Conservation (phyloP, 1,284 basidiomycete species). For the Phenoliferia sp. region DNA sequence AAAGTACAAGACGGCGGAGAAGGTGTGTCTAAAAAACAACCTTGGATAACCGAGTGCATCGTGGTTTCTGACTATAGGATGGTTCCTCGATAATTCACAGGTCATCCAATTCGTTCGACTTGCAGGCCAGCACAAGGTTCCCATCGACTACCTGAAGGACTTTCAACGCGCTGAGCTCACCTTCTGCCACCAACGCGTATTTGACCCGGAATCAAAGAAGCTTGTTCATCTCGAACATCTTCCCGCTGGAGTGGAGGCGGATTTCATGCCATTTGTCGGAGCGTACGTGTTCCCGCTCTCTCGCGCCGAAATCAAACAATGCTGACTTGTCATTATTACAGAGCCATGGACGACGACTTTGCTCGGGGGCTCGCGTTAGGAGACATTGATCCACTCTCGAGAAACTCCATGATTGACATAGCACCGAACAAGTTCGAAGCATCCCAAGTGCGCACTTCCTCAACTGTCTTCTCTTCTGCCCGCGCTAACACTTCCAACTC, state of each 20-base stretch:
- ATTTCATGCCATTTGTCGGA: slow-evolving; percentile 26
- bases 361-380: slow-evolving; percentile 22
- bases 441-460: neutral
- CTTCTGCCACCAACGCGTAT: slow-evolving; percentile 91
- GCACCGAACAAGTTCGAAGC: slow-evolving; percentile 9
- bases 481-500: neutral
- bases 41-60: no score
- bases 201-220: slow-evolving; percentile 61
- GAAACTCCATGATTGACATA: slow-evolving; percentile 24
- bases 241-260: slow-evolving; percentile 50
- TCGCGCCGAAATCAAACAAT: neutral
- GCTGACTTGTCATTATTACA: neutral
- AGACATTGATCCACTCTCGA: slow-evolving; percentile 26
- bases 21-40: slow-evolving; percentile 51
- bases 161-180: slow-evolving; percentile 74
- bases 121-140: slow-evolving; percentile 81
- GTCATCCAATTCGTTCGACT: slow-evolving; percentile 66
- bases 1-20: slow-evolving; percentile 81
- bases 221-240: slow-evolving; percentile 66
- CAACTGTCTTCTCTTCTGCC: neutral
- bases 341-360: slow-evolving; percentile 13
- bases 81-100: slow-evolving; percentile 34
- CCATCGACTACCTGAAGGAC: slow-evolving; percentile 66
- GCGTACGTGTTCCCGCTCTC: slow-evolving; percentile 8
- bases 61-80: neutral